Evolutionary conservation across 1,139 yeast genomes (phyloP).

Genomic region (Diutina sp.): DNA sequence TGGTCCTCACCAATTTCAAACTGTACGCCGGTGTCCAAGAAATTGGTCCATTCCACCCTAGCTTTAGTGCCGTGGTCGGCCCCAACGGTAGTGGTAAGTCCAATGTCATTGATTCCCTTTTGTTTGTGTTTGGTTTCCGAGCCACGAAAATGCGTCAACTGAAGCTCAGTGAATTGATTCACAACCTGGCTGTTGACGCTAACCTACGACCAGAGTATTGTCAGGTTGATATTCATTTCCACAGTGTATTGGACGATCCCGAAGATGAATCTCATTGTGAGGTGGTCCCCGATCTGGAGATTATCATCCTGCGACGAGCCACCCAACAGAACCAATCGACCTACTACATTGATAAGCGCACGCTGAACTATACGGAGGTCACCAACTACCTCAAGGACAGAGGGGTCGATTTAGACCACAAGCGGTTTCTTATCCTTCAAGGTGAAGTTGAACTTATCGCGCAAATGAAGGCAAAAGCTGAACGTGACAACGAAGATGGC

Average conservation of each 20-base stretch:
- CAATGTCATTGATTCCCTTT: conserved; percentile 89
- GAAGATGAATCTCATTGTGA: conserved; percentile 5
- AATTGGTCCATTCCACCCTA: conserved; percentile 88
- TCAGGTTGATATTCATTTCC: conserved; percentile 88
- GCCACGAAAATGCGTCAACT: conserved; percentile 97
- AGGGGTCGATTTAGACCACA: conserved; percentile 92
- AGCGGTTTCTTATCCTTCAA: conserved; percentile 84
- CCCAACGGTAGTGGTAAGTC: conserved; percentile 98
- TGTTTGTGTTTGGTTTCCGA: conserved; percentile 94
- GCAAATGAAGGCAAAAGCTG: conserved; percentile 97
- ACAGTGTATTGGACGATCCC: conserved; percentile 55
- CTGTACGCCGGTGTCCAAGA: conserved; percentile 93
- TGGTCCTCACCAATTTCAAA: conserved; percentile 77
- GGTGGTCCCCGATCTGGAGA: conserved; percentile 39
- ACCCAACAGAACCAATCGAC: conserved; percentile 64
- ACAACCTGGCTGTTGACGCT: conserved; percentile 52
- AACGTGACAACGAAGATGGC: conserved; percentile 86
- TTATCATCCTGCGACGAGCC: conserved; percentile 74
- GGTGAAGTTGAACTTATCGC: conserved; percentile 99
- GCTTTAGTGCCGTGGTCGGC: conserved; percentile 97
- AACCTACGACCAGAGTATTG: conserved; percentile 58
- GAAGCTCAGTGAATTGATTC: conserved; percentile 80
- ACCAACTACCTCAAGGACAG: conserved; percentile 62
- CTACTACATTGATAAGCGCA: conserved; percentile 59
- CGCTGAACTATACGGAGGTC: conserved; percentile 70